Conservation (phyloP, 345 rosid genomes). For the Hibiscus syriacus region DNA sequence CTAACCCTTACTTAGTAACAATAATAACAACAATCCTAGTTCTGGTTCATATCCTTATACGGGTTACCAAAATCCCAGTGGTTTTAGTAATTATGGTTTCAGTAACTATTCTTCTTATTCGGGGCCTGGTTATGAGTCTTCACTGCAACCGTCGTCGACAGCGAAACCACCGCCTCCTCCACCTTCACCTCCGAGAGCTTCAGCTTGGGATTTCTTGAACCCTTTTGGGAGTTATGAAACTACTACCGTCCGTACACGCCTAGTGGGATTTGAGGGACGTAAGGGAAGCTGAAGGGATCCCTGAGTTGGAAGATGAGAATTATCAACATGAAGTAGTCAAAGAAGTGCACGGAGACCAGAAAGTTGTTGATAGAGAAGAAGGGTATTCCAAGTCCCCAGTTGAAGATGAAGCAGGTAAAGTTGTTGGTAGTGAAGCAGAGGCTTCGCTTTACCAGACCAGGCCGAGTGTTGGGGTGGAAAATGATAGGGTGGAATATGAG, state of each 20-base stretch:
- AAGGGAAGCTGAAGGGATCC: slow-evolving; percentile 88
- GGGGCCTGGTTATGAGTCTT: slow-evolving; percentile 30
- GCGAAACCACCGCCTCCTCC: slow-evolving; percentile 76
- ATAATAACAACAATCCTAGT: slow-evolving; percentile 11
- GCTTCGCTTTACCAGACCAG: slow-evolving; percentile 37
- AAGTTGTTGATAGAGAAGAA: slow-evolving; percentile 25
- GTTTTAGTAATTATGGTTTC: slow-evolving; percentile 13
- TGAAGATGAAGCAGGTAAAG: slow-evolving; percentile 26
- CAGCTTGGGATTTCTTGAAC: slow-evolving; percentile 76
- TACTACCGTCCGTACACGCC: slow-evolving; percentile 42
- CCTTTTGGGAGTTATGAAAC: slow-evolving; percentile 42
- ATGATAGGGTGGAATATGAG: slow-evolving; percentile 48
- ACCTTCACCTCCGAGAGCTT: slow-evolving; percentile 65
- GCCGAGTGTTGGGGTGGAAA: slow-evolving; percentile 38
- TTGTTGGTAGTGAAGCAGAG: slow-evolving; percentile 23
- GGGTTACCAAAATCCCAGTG: slow-evolving; percentile 29
- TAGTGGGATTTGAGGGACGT: slow-evolving; percentile 45
- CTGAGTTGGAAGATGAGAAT: slow-evolving; percentile 87
- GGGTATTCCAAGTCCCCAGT: slow-evolving; percentile 28
- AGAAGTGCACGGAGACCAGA: slow-evolving; percentile 49
- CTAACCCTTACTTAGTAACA: slow-evolving; percentile 23
- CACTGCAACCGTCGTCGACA: slow-evolving; percentile 14
- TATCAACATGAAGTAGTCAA: slow-evolving; percentile 59
- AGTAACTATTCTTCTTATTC: slow-evolving; percentile 25
- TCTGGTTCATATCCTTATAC: slow-evolving; percentile 18